Percentiles rank a stretch among this genome's conserved stretches.
Conservation (phyloP, 192 early-diverging fungal species). For the Phycomyces blakesleeanus region DNA sequence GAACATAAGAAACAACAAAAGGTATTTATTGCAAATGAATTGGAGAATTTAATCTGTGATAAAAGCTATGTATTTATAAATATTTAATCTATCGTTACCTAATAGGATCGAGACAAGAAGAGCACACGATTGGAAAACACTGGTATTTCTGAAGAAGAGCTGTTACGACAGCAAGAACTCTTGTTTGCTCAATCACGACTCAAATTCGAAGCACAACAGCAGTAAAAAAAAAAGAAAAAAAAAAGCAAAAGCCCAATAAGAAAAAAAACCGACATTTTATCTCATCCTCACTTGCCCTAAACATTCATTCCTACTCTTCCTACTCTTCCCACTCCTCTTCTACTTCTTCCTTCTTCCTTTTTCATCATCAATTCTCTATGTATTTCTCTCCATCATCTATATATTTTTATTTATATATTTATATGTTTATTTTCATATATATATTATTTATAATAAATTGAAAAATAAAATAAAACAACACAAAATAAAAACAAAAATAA, state of each 20-base stretch:
- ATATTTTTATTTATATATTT: slow-evolving; percentile 2
- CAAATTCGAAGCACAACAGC: slow-evolving; percentile 60
- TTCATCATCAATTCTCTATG: background rate
- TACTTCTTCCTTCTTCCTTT: background rate
- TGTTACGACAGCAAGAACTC: slow-evolving; percentile 75
- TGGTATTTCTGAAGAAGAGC: slow-evolving; percentile 82
- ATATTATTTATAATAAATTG: background rate
- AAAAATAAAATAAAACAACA: slow-evolving; percentile 1
- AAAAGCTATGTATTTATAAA: no score
- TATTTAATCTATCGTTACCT: background rate
- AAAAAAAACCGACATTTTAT: background rate
- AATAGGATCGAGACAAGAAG: slow-evolving; percentile 78
- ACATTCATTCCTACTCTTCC: no score
- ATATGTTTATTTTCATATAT: background rate
- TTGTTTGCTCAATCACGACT: slow-evolving; percentile 87
- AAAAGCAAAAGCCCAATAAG: background rate
- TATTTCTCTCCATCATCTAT: slow-evolving; percentile 5
- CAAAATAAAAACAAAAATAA: no score
- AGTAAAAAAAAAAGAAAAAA: slow-evolving; percentile 22
- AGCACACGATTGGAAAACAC: slow-evolving; percentile 73
- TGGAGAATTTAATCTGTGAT: no score
- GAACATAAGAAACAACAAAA: slow-evolving; percentile 87
- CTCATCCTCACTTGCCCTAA: no score
- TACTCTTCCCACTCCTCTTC: slow-evolving; percentile 1
- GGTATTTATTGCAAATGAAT: no score